phyloP scores from a whole-genome alignment of 1,139 yeast species.

The Protomyces arabidopsidicola region DNA sequence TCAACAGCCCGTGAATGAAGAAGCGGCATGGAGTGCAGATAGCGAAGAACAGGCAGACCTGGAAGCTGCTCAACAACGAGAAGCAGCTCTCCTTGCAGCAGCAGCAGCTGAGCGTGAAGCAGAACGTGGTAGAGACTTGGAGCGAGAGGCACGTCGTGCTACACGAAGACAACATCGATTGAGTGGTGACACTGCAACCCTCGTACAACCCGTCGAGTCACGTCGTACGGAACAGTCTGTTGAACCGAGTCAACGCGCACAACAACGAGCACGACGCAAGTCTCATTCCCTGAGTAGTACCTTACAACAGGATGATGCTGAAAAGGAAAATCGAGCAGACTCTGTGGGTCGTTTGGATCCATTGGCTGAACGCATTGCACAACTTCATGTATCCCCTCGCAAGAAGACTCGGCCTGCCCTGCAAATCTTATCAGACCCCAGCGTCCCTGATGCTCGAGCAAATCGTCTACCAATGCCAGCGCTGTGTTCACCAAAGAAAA shows the following conservation, averaged over 20 bases:
- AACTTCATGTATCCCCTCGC: not conserved
- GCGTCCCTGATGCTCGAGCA: not conserved
- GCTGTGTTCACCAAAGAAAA: not conserved
- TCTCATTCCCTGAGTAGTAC: not conserved
- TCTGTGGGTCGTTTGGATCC: not conserved
- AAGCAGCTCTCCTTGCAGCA: not conserved
- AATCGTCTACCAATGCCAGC: not conserved
- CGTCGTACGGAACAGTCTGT: not conserved
- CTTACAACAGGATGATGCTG: not conserved
- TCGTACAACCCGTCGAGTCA: not conserved
- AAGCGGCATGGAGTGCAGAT: not conserved
- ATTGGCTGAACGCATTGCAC: not conserved
- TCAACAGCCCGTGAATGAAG: not conserved
- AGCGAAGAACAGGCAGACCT: not conserved
- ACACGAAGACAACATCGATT: slow-evolving; percentile 5
- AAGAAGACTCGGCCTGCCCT: not conserved
- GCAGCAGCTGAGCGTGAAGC: not conserved
- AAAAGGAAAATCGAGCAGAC: not conserved
- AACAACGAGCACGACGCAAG: not conserved
- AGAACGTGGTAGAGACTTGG: slow-evolving; percentile 9
- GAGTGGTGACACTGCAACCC: not conserved
- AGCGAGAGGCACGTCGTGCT: slow-evolving; percentile 14
- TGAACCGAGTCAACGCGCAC: not conserved
- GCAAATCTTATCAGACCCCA: not conserved
- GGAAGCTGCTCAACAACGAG: not conserved